phyloP scores from a whole-genome alignment of 2,329 filamentous ascomycete genomes.

The Trichoderma lentiforme region DNA sequence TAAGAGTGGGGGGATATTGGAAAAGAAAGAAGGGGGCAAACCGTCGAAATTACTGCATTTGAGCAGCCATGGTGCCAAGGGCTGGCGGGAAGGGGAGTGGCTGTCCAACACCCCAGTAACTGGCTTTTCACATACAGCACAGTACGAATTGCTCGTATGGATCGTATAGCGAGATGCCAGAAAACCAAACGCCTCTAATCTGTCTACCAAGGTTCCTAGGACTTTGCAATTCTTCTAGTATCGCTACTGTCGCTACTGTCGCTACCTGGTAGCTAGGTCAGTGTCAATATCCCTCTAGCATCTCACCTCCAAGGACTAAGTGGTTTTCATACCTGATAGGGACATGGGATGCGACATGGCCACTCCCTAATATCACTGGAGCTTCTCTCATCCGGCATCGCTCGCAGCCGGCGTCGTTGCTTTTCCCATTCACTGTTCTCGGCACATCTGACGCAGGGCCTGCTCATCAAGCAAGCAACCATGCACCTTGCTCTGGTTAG shows the following conservation, averaged over 20 bases:
- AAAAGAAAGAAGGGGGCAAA: not conserved
- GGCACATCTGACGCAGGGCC: constrained; percentile 9
- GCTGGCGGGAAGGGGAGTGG: not conserved
- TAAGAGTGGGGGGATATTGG: not conserved
- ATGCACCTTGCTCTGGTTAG: not conserved
- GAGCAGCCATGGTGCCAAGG: not conserved
- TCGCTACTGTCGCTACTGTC: not conserved
- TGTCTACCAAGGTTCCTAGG: not conserved
- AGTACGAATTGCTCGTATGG: not conserved
- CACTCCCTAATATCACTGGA: not conserved
- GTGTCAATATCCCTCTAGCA: not conserved
- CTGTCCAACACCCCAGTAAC: not conserved
- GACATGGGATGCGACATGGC: not conserved
- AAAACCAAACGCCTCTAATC: not conserved
- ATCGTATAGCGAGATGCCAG: not conserved
- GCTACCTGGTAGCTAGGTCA: not conserved
- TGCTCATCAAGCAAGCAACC: not conserved
- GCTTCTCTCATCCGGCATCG: not conserved
- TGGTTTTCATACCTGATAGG: not conserved
- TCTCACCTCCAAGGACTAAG: not conserved
- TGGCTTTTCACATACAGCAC: not conserved
- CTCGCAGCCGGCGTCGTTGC: not conserved
- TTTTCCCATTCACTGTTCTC: not conserved
- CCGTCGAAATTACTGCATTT: not conserved
- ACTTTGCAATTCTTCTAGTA: not conserved